Percentiles rank a stretch among this genome's conserved stretches.
These are phyloP conservation scores for Zelonia costaricensis DNA, from an alignment of 208 protist species.

Conservation along the genomic window DNA sequence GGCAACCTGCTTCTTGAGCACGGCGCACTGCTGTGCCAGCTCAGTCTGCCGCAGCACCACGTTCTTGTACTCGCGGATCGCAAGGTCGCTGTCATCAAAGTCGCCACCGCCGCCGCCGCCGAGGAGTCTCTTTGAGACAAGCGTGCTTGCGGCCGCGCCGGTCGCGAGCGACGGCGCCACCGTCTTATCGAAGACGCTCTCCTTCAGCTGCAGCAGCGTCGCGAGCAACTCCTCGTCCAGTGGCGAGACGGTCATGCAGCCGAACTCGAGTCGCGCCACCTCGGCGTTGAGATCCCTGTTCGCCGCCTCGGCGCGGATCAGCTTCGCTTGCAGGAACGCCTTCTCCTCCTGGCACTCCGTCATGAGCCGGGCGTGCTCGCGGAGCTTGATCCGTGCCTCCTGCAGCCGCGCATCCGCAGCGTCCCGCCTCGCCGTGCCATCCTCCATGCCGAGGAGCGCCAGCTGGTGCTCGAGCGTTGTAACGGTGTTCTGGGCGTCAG, in stretches of 20 bases:
- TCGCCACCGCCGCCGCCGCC: slow-evolving; percentile 6
- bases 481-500: slow-evolving; percentile 54
- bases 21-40: slow-evolving; percentile 50
- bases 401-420: slow-evolving; percentile 45
- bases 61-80: slow-evolving; percentile 74
- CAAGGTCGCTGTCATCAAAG: slow-evolving; percentile 41
- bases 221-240: slow-evolving; percentile 54
- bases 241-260: slow-evolving; percentile 27
- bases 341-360: slow-evolving; percentile 70
- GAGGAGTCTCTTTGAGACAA: not conserved
- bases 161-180: slow-evolving; percentile 59
- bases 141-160: slow-evolving; percentile 15
- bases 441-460: slow-evolving; percentile 34
- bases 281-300: slow-evolving; percentile 68
- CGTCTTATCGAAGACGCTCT: slow-evolving; percentile 74
- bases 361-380: slow-evolving; percentile 54
- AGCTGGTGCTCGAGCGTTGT: slow-evolving; percentile 67
- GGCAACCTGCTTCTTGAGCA: slow-evolving; percentile 48
- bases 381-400: slow-evolving; percentile 44
- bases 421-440: slow-evolving; percentile 34
- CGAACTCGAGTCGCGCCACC: slow-evolving; percentile 66
- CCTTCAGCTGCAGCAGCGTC: slow-evolving; percentile 66
- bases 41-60: slow-evolving; percentile 63
- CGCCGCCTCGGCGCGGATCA: slow-evolving; percentile 55
- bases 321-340: slow-evolving; percentile 54